phyloP scores from a whole-genome alignment of 768 basidiomycete genomes.

The Phanerochaete sordida region DNA sequence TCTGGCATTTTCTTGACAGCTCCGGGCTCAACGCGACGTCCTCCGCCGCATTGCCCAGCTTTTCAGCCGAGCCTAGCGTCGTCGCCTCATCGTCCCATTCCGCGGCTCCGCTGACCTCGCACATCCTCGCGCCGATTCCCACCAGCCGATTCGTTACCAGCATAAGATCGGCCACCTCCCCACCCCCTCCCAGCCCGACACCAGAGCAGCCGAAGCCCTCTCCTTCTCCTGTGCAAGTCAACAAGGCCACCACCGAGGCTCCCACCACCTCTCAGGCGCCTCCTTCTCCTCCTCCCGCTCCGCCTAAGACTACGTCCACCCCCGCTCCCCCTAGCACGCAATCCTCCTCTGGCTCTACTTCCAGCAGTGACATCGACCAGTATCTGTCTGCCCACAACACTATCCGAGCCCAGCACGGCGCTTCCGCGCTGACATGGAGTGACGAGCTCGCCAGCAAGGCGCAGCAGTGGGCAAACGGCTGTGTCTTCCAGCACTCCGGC shows the following conservation, averaged over 20 bases:
- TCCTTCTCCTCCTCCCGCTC: slow-evolving; percentile 2
- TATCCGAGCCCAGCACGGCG: slow-evolving; percentile 61
- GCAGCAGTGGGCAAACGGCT: slow-evolving; percentile 64
- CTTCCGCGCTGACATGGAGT: slow-evolving; percentile 61
- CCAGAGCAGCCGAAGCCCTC: background rate
- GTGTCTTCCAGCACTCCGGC: slow-evolving; percentile 66
- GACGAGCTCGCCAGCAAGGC: slow-evolving; percentile 57
- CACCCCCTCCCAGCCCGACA: slow-evolving; percentile 7
- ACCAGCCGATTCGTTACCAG: slow-evolving; percentile 3
- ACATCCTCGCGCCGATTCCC: background rate
- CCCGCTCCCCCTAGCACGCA: slow-evolving; percentile 6
- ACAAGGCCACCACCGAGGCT: slow-evolving; percentile 10
- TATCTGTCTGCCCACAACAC: slow-evolving; percentile 64
- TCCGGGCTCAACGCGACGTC: no score
- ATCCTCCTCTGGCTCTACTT: slow-evolving; percentile 16
- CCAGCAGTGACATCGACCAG: slow-evolving; percentile 43
- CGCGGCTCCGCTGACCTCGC: background rate
- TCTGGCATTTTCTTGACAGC: no score
- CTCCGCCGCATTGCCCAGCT: background rate
- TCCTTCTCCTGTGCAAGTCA: background rate
- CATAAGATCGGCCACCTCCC: slow-evolving; percentile 8
- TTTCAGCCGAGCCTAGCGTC: background rate
- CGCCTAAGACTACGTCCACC: slow-evolving; percentile 8
- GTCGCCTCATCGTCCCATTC: slow-evolving; percentile 17
- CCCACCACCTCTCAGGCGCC: slow-evolving; percentile 15